These are phyloP conservation scores for Botrytis hyacinthi DNA, from an alignment of 2,329 filamentous ascomycete genomes.

Conservation along the genomic window DNA sequence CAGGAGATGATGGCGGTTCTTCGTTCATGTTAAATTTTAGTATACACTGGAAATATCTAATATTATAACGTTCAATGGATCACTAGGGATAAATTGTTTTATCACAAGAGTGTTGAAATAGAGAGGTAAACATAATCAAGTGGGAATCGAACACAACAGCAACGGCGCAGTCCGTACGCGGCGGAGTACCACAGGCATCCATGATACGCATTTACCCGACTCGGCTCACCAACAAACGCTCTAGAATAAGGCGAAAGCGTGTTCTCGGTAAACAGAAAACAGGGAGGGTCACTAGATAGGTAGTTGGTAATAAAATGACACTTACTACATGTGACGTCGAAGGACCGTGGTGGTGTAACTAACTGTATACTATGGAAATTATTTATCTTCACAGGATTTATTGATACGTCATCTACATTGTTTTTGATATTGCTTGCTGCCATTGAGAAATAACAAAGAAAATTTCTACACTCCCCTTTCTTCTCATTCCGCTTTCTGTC, in stretches of 20 bases:
- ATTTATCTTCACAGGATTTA: no score
- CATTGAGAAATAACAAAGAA: no score
- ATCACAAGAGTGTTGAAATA: no score
- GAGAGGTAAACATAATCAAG: no score
- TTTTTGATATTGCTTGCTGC: no score
- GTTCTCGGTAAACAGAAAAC: background rate
- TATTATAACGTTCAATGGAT: background rate
- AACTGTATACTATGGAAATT: no score
- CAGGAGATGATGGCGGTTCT: background rate
- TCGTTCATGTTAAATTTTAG: background rate
- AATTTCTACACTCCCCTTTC: no score
- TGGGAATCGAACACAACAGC: background rate
- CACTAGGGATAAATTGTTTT: no score
- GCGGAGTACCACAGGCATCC: background rate
- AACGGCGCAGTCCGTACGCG: background rate
- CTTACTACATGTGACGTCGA: background rate
- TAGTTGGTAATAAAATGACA: background rate
- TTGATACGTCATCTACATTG: no score
- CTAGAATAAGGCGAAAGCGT: background rate
- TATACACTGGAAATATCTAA: fast-evolving
- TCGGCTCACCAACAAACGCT: background rate
- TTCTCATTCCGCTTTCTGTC: no score
- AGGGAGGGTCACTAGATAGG: background rate
- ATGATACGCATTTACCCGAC: background rate
- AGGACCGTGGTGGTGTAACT: no score